These are phyloP conservation scores for Mycosphaerella sp. DNA, from an alignment of 2,329 filamentous ascomycete species.

Conservation along the genomic window DNA sequence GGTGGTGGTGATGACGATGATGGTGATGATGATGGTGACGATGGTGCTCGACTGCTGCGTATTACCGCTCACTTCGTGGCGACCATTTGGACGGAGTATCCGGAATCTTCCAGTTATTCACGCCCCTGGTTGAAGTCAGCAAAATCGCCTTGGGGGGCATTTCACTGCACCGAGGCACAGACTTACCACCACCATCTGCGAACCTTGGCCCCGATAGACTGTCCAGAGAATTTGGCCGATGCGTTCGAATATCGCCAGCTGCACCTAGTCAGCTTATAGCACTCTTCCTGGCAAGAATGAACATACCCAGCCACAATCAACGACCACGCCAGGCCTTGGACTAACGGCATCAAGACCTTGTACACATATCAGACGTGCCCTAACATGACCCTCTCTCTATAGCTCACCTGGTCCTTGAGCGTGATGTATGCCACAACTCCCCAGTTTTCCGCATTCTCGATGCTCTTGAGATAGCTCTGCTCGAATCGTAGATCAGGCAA, in stretches of 20 bases:
- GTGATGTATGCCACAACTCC: constrained; percentile 79
- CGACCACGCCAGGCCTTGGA: constrained; percentile 86
- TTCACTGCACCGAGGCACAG: neutral
- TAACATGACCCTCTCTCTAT: neutral
- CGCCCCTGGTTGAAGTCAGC: constrained; percentile 41
- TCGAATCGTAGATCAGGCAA: constrained; percentile 85
- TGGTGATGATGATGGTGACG: too few relatives aligned
- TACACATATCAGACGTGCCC: constrained; percentile 5
- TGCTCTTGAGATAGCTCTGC: constrained; percentile 92
- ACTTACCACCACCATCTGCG: constrained; percentile 66
- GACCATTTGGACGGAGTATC: constrained; percentile 13
- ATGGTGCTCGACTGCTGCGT: neutral
- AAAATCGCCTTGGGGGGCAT: neutral
- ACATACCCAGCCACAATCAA: constrained; percentile 58
- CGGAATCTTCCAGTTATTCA: constrained; percentile 82
- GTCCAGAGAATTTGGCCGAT: constrained; percentile 68
- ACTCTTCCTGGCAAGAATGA: too few relatives aligned
- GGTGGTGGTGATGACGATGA: too few relatives aligned
- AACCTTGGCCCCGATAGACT: constrained; percentile 66
- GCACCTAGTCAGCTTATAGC: neutral
- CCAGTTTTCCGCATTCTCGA: constrained; percentile 71
- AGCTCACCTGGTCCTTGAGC: constrained; percentile 69
- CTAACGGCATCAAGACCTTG: constrained; percentile 75
- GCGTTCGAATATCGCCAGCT: constrained; percentile 87
- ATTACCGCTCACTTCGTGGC: constrained; percentile 3